Conservation (phyloP, 306 rosid genomes). For the Trifolium repens region DNA sequence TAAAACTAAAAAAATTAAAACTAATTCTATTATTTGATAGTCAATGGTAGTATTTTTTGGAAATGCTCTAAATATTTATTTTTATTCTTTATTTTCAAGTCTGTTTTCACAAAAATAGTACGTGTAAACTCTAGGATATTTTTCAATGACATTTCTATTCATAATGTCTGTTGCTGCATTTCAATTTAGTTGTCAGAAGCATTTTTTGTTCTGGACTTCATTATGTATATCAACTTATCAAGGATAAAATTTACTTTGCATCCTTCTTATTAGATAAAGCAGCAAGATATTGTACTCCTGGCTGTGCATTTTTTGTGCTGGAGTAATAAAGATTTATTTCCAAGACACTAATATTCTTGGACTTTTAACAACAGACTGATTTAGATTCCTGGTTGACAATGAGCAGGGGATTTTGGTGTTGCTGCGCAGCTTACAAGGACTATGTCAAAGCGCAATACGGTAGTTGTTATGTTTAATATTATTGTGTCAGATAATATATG, state of each 20-base stretch:
- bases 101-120: not conserved
- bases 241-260: conserved; percentile 19
- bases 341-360: conserved; percentile 27
- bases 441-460: conserved; percentile 99
- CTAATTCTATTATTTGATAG: conserved; percentile 10
- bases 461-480: conserved; percentile 45
- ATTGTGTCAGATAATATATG: conserved; percentile 27
- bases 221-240: not conserved
- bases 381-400: conserved; percentile 41
- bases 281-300: not conserved
- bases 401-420: conserved; percentile 98
- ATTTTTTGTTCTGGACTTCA: conserved; percentile 19
- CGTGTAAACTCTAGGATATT: not conserved
- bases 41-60: conserved; percentile 5
- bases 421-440: conserved; percentile 99
- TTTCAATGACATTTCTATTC: not conserved
- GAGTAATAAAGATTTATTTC: conserved; percentile 6
- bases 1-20: conserved; percentile 7
- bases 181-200: conserved; percentile 33
- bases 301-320: too few relatives aligned
- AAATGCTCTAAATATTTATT: not conserved
- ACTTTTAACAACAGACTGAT: conserved; percentile 29
- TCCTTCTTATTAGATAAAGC: not conserved
- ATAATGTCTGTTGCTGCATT: conserved; percentile 22
- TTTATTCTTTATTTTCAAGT: not conserved